Base-by-base conservation (phyloP, 2,329 filamentous ascomycete species). In the Akanthomyces muscarius region DNA sequence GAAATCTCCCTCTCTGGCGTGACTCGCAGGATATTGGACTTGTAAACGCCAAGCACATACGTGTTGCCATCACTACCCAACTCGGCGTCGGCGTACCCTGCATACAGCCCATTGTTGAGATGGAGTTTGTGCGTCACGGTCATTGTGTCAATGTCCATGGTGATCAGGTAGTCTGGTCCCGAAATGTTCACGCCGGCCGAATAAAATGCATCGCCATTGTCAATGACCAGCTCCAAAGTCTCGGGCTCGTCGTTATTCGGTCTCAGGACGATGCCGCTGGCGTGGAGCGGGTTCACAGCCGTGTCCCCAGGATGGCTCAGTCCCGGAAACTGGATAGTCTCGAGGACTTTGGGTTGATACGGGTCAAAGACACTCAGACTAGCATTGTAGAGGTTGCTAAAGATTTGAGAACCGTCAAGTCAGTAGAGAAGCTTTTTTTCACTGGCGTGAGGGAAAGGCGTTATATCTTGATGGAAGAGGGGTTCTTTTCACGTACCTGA, bases 41-140 rank as follows among this genome's bases (percentile, higher is more conserved):
- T 57, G 45, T 63, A 57, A 2, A 55, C 57, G 18, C 61, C 61
- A 10, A 63, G 53, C 8, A 63, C 61, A 16, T 63, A 63, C 18
- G 61, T 63, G 25, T 63, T 63, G 8, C 54, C 54, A 28, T 63
- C 61, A 14, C 42, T 51, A 2, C 53, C 61, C 14, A 57, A 30
- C 21, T 63, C 61, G 16, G 61, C 61, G n/a, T 63, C 61, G 28
- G 61, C 61, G n/a, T 63, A 63, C 45, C 61, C 61, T 11, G 61
- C 61, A n/a, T 63, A 63, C 10, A 63, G 23, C 14, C 61, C 61
- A 42, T 63, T 63, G 61, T 63, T 63, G 44, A 63, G 61, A 45
- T 30, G 61, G 16, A 63, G 53, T 44, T 58, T 47, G 33, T 50
- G 25, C 21, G 54, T 57, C 33, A 63, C 45, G 38, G 50, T 44